These are phyloP conservation scores for Trichoderma citrinoviride DNA, from an alignment of 2,329 filamentous ascomycete species.

Conservation along the genomic window DNA sequence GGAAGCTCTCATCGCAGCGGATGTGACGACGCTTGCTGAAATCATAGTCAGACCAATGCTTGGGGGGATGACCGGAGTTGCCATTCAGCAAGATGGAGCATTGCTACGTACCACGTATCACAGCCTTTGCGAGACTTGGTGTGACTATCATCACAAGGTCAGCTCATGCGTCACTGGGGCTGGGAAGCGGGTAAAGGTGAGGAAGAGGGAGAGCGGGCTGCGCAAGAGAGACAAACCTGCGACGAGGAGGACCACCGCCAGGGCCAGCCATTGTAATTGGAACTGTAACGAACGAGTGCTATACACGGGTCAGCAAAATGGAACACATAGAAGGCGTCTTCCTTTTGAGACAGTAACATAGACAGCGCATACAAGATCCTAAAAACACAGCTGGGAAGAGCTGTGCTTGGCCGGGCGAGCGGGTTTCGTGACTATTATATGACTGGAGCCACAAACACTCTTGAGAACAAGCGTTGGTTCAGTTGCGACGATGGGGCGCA, in stretches of 20 bases:
- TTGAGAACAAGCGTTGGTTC: not conserved
- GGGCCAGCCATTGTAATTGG: constrained; percentile 76
- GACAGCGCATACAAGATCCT: constrained; percentile 27
- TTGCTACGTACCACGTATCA: constrained; percentile 71
- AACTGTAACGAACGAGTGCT: constrained; percentile 32
- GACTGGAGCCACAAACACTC: not conserved
- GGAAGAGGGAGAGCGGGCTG: not conserved
- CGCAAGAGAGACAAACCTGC: constrained; percentile 49
- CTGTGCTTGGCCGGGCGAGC: constrained; percentile 33
- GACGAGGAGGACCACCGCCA: constrained; percentile 85
- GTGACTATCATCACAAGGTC: constrained; percentile 59
- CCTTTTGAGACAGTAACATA: not conserved
- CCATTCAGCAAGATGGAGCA: not conserved
- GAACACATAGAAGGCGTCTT: not conserved
- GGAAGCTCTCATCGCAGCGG: constrained; percentile 94
- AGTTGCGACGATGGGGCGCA: not conserved
- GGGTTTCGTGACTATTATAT: constrained; percentile 34
- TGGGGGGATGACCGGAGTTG: not conserved
- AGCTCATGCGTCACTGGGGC: constrained; percentile 8
- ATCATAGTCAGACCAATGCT: not conserved
- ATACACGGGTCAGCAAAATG: not conserved
- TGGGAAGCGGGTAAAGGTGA: not conserved
- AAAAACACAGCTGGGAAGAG: constrained; percentile 32
- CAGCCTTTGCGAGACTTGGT: constrained; percentile 99
- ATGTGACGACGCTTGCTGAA: constrained; percentile 86